Percentiles rank a stretch among this genome's conserved stretches.
Conservation (phyloP, 257 asterid genomes). For the Cynanchum wilfordii region DNA sequence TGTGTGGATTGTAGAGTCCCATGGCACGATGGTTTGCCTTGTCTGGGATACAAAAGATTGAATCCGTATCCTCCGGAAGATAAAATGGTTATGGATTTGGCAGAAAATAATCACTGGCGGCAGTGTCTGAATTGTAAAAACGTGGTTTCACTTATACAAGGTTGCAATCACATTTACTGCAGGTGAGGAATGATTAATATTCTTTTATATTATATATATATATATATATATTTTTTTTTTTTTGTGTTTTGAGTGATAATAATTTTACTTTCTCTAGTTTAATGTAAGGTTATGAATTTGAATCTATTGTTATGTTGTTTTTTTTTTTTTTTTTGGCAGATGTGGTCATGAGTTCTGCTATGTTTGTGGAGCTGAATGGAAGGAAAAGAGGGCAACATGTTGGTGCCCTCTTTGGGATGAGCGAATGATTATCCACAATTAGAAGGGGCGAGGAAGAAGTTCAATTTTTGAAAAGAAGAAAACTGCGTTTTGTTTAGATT, state of each 20-base stretch:
- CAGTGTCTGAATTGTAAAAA: slow-evolving; percentile 52
- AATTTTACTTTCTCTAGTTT: too few relatives aligned
- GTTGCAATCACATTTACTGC: slow-evolving; percentile 74
- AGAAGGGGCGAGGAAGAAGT: too few relatives aligned
- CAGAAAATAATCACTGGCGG: slow-evolving; percentile 46
- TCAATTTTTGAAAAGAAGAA: too few relatives aligned
- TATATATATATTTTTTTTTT: background rate
- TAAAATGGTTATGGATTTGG: slow-evolving; percentile 41
- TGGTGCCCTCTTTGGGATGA: slow-evolving; percentile 35
- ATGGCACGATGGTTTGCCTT: slow-evolving; percentile 47
- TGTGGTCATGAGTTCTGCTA: slow-evolving; percentile 59
- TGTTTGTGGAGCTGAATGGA: slow-evolving; percentile 36
- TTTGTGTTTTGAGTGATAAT: background rate
- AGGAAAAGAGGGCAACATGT: slow-evolving; percentile 30
- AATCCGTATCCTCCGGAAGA: slow-evolving; percentile 44
- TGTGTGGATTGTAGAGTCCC: slow-evolving; percentile 45
- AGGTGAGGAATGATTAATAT: slow-evolving; percentile 31
- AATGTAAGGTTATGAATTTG: too few relatives aligned
- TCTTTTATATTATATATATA: background rate
- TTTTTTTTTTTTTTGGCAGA: slow-evolving; percentile 11
- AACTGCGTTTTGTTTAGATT: too few relatives aligned
- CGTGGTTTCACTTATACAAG: slow-evolving; percentile 53
- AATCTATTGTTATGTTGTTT: background rate
- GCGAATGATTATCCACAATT: slow-evolving; percentile 13
- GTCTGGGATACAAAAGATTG: slow-evolving; percentile 23